Conservation (phyloP, 352 stramenopile species). For the Phytophthora meadii region DNA sequence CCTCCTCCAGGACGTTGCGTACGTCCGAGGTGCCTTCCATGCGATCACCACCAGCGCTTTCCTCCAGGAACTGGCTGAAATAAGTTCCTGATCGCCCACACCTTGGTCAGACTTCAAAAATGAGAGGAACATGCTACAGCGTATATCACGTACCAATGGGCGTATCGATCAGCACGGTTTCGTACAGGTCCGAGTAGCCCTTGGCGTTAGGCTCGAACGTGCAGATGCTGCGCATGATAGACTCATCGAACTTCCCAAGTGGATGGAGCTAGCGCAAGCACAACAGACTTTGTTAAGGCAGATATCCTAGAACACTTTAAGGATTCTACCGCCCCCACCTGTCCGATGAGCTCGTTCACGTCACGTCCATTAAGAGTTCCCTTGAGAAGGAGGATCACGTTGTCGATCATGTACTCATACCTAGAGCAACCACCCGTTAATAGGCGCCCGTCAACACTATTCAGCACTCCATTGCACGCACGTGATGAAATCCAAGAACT, state of each 20-base stretch:
- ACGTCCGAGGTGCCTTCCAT: conserved; percentile 90
- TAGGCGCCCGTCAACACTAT: not conserved
- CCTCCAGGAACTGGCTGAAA: conserved; percentile 97
- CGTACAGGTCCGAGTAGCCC: conserved; percentile 99
- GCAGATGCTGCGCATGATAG: conserved; percentile 98
- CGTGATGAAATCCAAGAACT: conserved; percentile 99
- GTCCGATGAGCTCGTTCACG: conserved; percentile 97
- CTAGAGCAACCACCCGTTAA: conserved; percentile 26
- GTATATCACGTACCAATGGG: conserved; percentile 85
- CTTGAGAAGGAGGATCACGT: conserved; percentile 99
- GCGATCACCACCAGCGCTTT: conserved; percentile 87
- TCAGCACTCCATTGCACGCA: conserved; percentile 50
- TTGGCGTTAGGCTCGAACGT: conserved; percentile 97
- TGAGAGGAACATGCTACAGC: no score
- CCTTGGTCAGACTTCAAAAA: not conserved
- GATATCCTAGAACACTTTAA: not conserved
- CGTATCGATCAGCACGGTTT: conserved; percentile 99
- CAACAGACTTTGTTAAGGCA: conserved; percentile 5
- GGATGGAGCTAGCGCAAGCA: conserved; percentile 92
- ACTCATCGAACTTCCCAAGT: conserved; percentile 99
- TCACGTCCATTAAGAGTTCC: conserved; percentile 97
- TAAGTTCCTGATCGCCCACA: conserved; percentile 86
- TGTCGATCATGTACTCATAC: conserved; percentile 99
- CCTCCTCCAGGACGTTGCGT: conserved; percentile 97
- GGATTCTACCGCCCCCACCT: conserved; percentile 40